phyloP scores from a whole-genome alignment of 306 rosid species.

The Hippophae gyantsensis region DNA sequence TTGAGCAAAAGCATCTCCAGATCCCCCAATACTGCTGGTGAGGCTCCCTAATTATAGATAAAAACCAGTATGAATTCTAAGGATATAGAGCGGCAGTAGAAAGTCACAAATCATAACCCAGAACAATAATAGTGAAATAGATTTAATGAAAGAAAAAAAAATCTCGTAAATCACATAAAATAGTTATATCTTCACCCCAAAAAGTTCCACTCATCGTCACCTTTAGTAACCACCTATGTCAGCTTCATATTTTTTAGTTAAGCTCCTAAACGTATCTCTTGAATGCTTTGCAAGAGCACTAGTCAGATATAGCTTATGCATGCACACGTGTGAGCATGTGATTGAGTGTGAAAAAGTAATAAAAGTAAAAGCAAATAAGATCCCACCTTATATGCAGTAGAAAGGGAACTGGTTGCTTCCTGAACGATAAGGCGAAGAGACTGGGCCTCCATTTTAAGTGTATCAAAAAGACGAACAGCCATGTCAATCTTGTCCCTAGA shows the following conservation, averaged over 20 bases:
- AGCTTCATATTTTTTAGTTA: too few species aligned
- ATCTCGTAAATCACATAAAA: too few species aligned
- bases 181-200: too few species aligned
- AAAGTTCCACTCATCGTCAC: too few species aligned
- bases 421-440: slow-evolving; percentile 74
- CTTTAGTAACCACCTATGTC: too few species aligned
- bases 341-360: slow-evolving; percentile 10
- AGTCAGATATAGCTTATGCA: background rate
- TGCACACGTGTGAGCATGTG: slow-evolving; percentile 1
- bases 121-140: background rate
- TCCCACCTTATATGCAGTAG: slow-evolving; percentile 73
- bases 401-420: slow-evolving; percentile 83
- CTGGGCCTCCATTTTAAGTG: slow-evolving; percentile 66
- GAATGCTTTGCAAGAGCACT: too few species aligned
- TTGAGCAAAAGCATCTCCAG: slow-evolving; percentile 68
- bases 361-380: slow-evolving; percentile 14
- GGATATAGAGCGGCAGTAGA: slow-evolving; percentile 10
- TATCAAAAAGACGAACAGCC: slow-evolving; percentile 78
- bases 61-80: slow-evolving; percentile 16
- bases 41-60: slow-evolving; percentile 56
- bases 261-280: too few species aligned
- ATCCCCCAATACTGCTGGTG: slow-evolving; percentile 54
- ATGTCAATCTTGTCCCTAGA: slow-evolving; percentile 75
- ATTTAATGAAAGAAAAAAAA: too few species aligned
- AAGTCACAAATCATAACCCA: background rate